Percentiles rank a stretch among this genome's conserved stretches.
phyloP scores from a whole-genome alignment of 805 yeast genomes.

The Starmera dryadoides region DNA sequence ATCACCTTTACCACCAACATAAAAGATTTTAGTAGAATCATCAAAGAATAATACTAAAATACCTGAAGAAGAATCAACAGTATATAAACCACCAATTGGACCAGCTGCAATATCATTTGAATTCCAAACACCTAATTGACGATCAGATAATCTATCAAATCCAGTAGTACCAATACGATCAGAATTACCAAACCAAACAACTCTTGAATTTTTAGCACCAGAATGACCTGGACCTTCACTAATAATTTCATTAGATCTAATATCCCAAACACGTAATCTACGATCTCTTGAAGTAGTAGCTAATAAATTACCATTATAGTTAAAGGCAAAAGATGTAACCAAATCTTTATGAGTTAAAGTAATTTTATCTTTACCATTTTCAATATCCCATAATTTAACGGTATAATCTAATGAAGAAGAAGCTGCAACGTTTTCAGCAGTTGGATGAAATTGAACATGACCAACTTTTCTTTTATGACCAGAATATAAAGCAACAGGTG shows the following conservation, averaged over 20 bases:
- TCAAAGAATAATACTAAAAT: constrained; percentile 89
- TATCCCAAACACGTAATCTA: constrained; percentile 86
- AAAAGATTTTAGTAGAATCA: constrained; percentile 69
- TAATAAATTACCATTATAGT: constrained; percentile 77
- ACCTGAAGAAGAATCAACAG: constrained; percentile 88
- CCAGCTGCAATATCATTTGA: constrained; percentile 66
- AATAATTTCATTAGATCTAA: constrained; percentile 63
- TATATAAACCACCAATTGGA: constrained; percentile 82
- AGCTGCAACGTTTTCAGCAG: constrained; percentile 80
- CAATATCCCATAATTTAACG: constrained; percentile 86
- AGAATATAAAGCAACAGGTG: constrained; percentile 59
- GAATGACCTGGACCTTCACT: constrained; percentile 86
- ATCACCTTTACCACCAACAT: constrained; percentile 95
- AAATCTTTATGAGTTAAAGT: constrained; percentile 83
- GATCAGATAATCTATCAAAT: constrained; percentile 84
- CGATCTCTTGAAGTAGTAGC: constrained; percentile 93
- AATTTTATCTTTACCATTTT: constrained; percentile 58
- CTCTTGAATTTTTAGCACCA: constrained; percentile 88
- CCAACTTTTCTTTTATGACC: constrained; percentile 97
- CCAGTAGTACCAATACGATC: constrained; percentile 91
- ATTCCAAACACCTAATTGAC: constrained; percentile 95
- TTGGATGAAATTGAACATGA: constrained; percentile 83
- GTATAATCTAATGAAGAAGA: constrained; percentile 88
- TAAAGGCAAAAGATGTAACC: constrained; percentile 90
- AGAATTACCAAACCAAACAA: constrained; percentile 83